Percentiles rank a stretch among this genome's conserved stretches.
Conservation (phyloP, 2,329 filamentous ascomycete genomes). For the Dendrostoma leiphaemia region DNA sequence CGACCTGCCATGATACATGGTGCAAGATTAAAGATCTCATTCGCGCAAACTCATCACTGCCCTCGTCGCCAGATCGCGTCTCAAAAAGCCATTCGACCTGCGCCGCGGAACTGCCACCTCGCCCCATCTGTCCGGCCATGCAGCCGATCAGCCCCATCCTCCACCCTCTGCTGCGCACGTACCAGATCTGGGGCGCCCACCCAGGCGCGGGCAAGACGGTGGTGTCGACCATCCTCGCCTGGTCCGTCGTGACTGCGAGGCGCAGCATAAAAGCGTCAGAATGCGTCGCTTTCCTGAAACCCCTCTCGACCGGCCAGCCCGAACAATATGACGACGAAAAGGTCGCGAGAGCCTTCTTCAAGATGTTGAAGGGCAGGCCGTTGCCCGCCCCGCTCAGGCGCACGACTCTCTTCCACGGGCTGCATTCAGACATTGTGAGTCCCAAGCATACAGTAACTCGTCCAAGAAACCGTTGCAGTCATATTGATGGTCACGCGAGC, state of each 20-base stretch:
- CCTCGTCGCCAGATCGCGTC: background rate
- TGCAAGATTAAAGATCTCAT: no score
- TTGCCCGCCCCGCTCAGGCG: slow-evolving; percentile 34
- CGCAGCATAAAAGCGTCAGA: slow-evolving; percentile 32
- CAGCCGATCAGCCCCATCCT: slow-evolving; percentile 57
- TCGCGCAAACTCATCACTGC: no score
- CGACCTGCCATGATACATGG: no score
- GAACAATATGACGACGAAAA: slow-evolving; percentile 59
- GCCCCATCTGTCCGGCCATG: slow-evolving; percentile 27
- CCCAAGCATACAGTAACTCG: slow-evolving; percentile 18
- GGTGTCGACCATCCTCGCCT: slow-evolving; percentile 70
- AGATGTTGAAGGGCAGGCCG: background rate
- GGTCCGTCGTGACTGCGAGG: slow-evolving; percentile 45
- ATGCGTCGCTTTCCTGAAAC: slow-evolving; percentile 68
- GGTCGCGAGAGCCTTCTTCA: background rate
- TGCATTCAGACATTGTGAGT: no score
- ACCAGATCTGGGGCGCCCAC: slow-evolving; percentile 81
- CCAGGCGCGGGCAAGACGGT: slow-evolving; percentile 86
- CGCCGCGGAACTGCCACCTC: background rate
- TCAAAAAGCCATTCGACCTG: no score
- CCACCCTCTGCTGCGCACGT: slow-evolving; percentile 65
- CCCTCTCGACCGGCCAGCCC: slow-evolving; percentile 72
- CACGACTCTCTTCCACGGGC: slow-evolving; percentile 73
- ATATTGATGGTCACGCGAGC: background rate
- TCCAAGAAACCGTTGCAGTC: background rate